Percentiles rank a stretch among this genome's conserved stretches.
These are phyloP conservation scores for Rhizopogon sp. DNA, from an alignment of 768 basidiomycete species.

Conservation along the genomic window DNA sequence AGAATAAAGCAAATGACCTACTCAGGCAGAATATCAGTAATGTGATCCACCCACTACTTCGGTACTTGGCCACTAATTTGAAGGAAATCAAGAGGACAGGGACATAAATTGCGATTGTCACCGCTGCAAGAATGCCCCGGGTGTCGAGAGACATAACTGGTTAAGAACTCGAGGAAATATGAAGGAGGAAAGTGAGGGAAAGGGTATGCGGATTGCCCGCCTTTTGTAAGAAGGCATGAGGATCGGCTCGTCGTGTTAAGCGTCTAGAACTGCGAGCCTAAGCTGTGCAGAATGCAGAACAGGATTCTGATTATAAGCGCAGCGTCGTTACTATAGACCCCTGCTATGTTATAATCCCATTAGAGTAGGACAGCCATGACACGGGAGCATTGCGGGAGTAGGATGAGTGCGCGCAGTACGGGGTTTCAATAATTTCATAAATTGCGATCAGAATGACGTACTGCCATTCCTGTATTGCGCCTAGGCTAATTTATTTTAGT, in stretches of 20 bases:
- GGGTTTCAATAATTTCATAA: too few relatives aligned
- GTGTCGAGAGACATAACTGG: conserved; percentile 30
- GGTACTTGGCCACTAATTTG: conserved; percentile 44
- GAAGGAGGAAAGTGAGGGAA: neutral
- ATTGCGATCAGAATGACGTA: too few relatives aligned
- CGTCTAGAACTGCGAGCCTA: too few relatives aligned
- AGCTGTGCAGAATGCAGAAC: too few relatives aligned
- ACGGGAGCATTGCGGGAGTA: too few relatives aligned
- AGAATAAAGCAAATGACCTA: conserved; percentile 24
- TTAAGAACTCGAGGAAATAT: neutral
- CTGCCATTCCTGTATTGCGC: too few relatives aligned
- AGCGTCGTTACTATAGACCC: too few relatives aligned
- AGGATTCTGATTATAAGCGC: too few relatives aligned
- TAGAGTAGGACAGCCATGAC: too few relatives aligned
- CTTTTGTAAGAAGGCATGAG: conserved; percentile 18
- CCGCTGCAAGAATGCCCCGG: conserved; percentile 52
- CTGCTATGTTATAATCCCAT: too few relatives aligned
- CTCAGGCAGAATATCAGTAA: conserved; percentile 56
- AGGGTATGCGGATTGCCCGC: neutral
- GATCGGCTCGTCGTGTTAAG: neutral
- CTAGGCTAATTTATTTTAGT: too few relatives aligned
- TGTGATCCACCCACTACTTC: conserved; percentile 64
- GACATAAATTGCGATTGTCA: conserved; percentile 53
- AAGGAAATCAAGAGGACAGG: conserved; percentile 47
- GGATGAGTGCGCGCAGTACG: too few relatives aligned